Conservation (phyloP, 345 rosid genomes). For the Bruguiera gymnorhiza region DNA sequence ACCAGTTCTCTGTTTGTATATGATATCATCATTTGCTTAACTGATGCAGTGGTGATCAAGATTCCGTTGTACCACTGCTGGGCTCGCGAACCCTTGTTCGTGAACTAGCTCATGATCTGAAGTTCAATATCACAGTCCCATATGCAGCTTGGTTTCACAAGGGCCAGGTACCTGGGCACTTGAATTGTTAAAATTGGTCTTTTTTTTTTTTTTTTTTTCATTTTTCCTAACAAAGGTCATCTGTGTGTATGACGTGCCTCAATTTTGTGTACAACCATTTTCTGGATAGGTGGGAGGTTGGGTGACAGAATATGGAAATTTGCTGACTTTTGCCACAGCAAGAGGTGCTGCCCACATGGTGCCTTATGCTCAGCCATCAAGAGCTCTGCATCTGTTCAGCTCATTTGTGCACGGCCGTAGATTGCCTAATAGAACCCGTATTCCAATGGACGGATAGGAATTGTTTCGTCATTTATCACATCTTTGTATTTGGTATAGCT, state of each 20-base stretch:
- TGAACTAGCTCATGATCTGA: slow-evolving; percentile 68
- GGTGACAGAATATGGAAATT: slow-evolving; percentile 72
- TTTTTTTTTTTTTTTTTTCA: too few species aligned
- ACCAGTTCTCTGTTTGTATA: not conserved
- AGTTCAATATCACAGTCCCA: slow-evolving; percentile 58
- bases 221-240: not conserved
- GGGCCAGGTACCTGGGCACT: slow-evolving; percentile 54
- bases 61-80: slow-evolving; percentile 74
- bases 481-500: not conserved
- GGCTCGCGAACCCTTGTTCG: slow-evolving; percentile 74
- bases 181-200: not conserved
- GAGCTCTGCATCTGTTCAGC: slow-evolving; percentile 76
- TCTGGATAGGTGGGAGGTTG: slow-evolving; percentile 72
- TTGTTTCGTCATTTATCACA: not conserved
- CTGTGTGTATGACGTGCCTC: not conserved
- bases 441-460: slow-evolving; percentile 32
- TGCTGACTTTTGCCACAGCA: slow-evolving; percentile 73
- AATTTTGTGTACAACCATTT: not conserved
- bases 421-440: slow-evolving; percentile 53
- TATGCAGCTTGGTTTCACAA: slow-evolving; percentile 92
- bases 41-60: slow-evolving; percentile 72
- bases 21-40: not conserved
- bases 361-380: slow-evolving; percentile 81
- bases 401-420: slow-evolving; percentile 62
- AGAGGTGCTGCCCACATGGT: slow-evolving; percentile 98